These are phyloP conservation scores for Cicer bijugum DNA, from an alignment of 306 rosid species.

Conservation along the genomic window DNA sequence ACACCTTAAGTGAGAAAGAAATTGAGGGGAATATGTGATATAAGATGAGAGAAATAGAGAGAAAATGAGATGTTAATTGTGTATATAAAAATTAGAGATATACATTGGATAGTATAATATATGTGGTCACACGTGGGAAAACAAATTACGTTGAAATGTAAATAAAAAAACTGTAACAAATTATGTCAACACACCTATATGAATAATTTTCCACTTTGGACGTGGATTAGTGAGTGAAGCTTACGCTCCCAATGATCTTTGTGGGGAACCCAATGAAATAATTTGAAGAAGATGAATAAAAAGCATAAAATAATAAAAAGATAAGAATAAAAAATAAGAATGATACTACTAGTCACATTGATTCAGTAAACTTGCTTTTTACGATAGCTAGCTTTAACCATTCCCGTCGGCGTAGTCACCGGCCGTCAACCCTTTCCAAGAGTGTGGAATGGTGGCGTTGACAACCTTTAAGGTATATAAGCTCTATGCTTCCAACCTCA, in stretches of 20 bases:
- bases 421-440: conserved; percentile 82
- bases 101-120: too few species aligned
- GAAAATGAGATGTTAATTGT: too few species aligned
- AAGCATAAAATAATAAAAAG: conserved; percentile 19
- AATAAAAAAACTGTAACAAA: too few species aligned
- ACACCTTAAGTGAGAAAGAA: too few species aligned
- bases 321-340: conserved; percentile 36
- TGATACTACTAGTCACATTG: conserved; percentile 47
- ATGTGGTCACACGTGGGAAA: too few species aligned
- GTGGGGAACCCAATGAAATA: conserved; percentile 45
- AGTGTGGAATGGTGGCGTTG: conserved; percentile 55
- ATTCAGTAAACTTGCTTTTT: conserved; percentile 63
- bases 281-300: not conserved
- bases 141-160: too few species aligned
- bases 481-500: conserved; percentile 44
- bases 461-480: conserved; percentile 57
- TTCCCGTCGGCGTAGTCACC: conserved; percentile 92
- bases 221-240: conserved; percentile 41
- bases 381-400: conserved; percentile 85
- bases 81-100: too few species aligned
- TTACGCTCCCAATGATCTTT: conserved; percentile 52
- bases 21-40: too few species aligned
- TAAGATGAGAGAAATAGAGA: too few species aligned
- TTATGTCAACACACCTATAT: too few species aligned
- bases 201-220: too few species aligned